Conservation (phyloP, 768 basidiomycete species). For the Daedalea quercina region DNA sequence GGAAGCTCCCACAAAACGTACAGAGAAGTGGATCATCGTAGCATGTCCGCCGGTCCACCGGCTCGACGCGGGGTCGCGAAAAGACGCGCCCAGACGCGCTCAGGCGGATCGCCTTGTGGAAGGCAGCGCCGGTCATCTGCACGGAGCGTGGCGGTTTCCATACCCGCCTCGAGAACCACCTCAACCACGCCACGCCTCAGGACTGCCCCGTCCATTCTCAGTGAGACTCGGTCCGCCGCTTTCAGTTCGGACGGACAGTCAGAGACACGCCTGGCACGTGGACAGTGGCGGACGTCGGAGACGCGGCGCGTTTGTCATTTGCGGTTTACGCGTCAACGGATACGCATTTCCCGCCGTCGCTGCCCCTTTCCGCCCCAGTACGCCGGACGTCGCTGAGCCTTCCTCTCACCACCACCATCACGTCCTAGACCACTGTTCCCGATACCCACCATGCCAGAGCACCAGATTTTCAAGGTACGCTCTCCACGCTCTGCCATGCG, state of each 20-base stretch:
- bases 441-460: conserved; percentile 57
- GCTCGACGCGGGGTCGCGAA: neutral
- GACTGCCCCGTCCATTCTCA: neutral
- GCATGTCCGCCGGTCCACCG: neutral
- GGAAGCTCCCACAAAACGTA: too few relatives aligned
- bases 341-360: neutral
- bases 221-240: neutral
- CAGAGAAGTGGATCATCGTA: too few relatives aligned
- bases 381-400: neutral
- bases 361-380: neutral
- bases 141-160: too few relatives aligned
- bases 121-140: too few relatives aligned
- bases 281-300: conserved; percentile 1
- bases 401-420: neutral
- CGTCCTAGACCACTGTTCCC: neutral
- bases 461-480: conserved; percentile 82
- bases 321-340: conserved; percentile 5
- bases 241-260: neutral
- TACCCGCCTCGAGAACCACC: neutral
- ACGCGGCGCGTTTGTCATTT: conserved; percentile 8
- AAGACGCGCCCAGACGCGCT: neutral
- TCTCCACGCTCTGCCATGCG: neutral
- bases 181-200: neutral
- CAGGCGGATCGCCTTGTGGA: too few relatives aligned
- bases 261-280: neutral